A percentile compares a stretch with the other conserved stretches of the same genome.
Evolutionary conservation across 495 filamentous ascomycete species (phyloP).

Genomic region (Cladorrhinum samala): DNA sequence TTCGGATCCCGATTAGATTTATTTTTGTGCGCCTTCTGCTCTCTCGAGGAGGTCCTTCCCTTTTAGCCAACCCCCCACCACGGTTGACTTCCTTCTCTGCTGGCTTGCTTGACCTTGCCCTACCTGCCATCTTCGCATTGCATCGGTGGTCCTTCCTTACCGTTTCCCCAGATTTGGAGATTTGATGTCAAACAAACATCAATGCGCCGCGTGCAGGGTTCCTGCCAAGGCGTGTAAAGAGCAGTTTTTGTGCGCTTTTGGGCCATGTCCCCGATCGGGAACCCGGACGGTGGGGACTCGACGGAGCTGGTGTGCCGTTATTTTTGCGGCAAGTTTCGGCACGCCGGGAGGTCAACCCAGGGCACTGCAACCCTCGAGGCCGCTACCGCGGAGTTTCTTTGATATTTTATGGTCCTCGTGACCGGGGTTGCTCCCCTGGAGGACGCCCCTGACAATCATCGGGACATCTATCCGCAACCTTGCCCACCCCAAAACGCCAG

Average conservation of each 20-base stretch:
- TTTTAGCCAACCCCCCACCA: no score
- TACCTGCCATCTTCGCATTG: no score
- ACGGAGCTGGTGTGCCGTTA: slow-evolving; percentile 22
- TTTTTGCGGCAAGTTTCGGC: slow-evolving; percentile 27
- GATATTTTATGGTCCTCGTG: not conserved
- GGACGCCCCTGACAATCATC: slow-evolving; percentile 9
- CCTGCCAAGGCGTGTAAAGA: not conserved
- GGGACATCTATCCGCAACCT: slow-evolving; percentile 9
- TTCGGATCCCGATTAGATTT: no score
- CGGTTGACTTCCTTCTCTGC: no score
- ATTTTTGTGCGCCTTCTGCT: no score
- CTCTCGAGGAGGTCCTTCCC: no score
- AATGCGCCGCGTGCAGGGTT: not conserved
- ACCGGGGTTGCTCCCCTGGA: not conserved
- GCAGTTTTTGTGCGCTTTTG: no score
- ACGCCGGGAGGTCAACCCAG: slow-evolving; percentile 26
- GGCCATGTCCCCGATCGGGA: not conserved
- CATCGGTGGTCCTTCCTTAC: no score
- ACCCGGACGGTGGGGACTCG: not conserved
- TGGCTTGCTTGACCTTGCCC: no score
- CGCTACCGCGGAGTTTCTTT: not conserved
- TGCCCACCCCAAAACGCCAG: not conserved
- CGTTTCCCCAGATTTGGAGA: no score
- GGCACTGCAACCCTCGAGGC: slow-evolving; percentile 2
- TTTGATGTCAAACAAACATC: no score